Evolutionary conservation across 768 basidiomycete genomes (phyloP).

Genomic region (Leccinellum luteum): DNA sequence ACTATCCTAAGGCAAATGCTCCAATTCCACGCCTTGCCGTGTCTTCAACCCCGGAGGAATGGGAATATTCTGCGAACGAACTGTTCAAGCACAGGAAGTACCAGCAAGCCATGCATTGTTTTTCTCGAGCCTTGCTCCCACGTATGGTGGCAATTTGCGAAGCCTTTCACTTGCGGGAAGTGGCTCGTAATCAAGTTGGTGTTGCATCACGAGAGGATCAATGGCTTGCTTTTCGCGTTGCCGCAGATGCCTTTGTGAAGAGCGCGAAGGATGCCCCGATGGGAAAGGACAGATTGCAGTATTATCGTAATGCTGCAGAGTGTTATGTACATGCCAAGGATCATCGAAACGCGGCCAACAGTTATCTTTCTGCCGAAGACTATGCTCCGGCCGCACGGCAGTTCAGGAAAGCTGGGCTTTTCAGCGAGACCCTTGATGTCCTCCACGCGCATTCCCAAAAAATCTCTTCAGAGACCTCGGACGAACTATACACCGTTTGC

Average conservation of each 20-base stretch:
- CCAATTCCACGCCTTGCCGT: slow-evolving; percentile 57
- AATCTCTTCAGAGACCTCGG: slow-evolving; percentile 32
- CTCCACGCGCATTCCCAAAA: slow-evolving; percentile 34
- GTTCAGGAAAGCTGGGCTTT: slow-evolving; percentile 49
- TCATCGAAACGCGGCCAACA: slow-evolving; percentile 41
- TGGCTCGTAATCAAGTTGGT: slow-evolving; percentile 38
- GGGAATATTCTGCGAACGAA: slow-evolving; percentile 38
- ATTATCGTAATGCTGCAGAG: slow-evolving; percentile 43
- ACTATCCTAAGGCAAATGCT: slow-evolving; percentile 46
- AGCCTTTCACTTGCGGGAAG: slow-evolving; percentile 54
- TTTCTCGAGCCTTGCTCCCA: slow-evolving; percentile 42
- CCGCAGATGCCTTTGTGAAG: slow-evolving; percentile 48
- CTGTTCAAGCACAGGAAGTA: slow-evolving; percentile 43
- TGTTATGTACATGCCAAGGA: slow-evolving; percentile 45
- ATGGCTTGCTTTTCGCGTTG: slow-evolving; percentile 39
- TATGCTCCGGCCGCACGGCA: slow-evolving; percentile 43
- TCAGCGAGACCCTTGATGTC: slow-evolving; percentile 52
- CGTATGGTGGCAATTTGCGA: slow-evolving; percentile 46
- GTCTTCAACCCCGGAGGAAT: slow-evolving; percentile 48
- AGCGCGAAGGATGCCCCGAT: slow-evolving; percentile 36
- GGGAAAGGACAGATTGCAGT: slow-evolving; percentile 32
- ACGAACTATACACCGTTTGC: slow-evolving; percentile 43
- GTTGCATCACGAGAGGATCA: slow-evolving; percentile 22
- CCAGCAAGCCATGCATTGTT: slow-evolving; percentile 54
- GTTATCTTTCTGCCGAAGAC: slow-evolving; percentile 41